Evolutionary conservation across 148 eudicot genomes (phyloP), one percentile per base, ranked within the genome.

Genomic region (Cornus kousa): DNA sequence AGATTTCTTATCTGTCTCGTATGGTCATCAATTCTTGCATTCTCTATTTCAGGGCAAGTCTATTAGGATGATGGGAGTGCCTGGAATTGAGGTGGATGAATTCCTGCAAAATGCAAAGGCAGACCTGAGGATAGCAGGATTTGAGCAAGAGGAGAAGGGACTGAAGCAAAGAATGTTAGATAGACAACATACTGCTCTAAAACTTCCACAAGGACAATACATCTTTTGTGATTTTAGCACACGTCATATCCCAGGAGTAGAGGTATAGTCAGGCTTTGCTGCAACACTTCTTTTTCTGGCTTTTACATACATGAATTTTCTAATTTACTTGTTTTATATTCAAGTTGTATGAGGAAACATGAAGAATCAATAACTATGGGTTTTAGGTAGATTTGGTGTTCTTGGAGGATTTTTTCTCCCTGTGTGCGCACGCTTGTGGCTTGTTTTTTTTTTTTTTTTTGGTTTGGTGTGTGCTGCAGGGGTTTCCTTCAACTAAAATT

Each of bases 121-220:
- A 39, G 86, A 93, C 82, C 86, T 88, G 80, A 87, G 98, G 69
- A 93, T 93, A 83, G 92, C 91, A 84, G 97, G 98, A 40, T 95
- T 95, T 86, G 97, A 93, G 82, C 94, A 95, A 80, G 98, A 91
- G 88, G 97, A 95, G 60, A 91, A 75, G 80, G 88, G 97, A 80
- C 72, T 93, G 86, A 93, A 88, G 83, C 89, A 80, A 68, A 87
- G 94, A 76, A 81, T 73, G 70, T 78, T 81, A 24, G 55, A 82
- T 35, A 73, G 87, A 69, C 74, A 82, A 53, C 80, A 55, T 78
- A 35, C 67, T 35, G 72, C 87, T 46, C 78, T 79, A 73, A 90
- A 88, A 85, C 97, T 95, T 85, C 97, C 98, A 17, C 89, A 89
- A 80, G 98, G 98, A 81, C 84, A 81, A 74, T 93, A 93, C 79